These are phyloP conservation scores for Neolentinus lepideus DNA, from an alignment of 1,284 basidiomycete genomes.

Conservation along the genomic window DNA sequence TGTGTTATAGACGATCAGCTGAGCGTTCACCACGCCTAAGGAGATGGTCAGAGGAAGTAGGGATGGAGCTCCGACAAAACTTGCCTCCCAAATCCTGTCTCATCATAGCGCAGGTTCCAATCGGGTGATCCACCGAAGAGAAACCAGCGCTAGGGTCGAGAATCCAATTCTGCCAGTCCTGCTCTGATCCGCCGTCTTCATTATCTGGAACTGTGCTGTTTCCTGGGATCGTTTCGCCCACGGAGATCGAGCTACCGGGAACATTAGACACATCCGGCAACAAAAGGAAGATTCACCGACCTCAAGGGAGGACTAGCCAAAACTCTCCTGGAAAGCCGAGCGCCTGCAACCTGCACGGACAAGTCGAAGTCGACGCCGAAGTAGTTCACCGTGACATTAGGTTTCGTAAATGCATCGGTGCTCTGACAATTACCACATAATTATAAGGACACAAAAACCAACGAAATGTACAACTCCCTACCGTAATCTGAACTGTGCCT, in stretches of 20 bases:
- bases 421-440: constrained; percentile 20
- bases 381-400: constrained; percentile 39
- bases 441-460: background rate
- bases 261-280: background rate
- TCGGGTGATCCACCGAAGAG: constrained; percentile 42
- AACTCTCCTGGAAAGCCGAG: constrained; percentile 37
- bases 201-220: constrained; percentile 29
- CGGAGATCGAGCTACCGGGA: constrained; percentile 4
- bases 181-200: constrained; percentile 32
- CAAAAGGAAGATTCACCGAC: constrained; percentile 2
- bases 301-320: constrained; percentile 29
- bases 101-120: constrained; percentile 36
- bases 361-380: constrained; percentile 41
- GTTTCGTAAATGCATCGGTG: constrained; percentile 36
- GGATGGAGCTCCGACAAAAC: background rate
- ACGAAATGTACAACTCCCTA: constrained; percentile 14
- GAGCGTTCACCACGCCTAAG: constrained; percentile 38
- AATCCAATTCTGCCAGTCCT: constrained; percentile 37
- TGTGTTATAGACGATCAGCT: constrained; percentile 30
- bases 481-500: constrained; percentile 40
- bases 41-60: constrained; percentile 8
- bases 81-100: constrained; percentile 37
- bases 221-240: constrained; percentile 34
- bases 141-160: constrained; percentile 21
- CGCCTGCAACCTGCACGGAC: constrained; percentile 39